Evolutionary conservation across 139 green algal genomes (phyloP).

Genomic region (Chlamydomonas incerta): DNA sequence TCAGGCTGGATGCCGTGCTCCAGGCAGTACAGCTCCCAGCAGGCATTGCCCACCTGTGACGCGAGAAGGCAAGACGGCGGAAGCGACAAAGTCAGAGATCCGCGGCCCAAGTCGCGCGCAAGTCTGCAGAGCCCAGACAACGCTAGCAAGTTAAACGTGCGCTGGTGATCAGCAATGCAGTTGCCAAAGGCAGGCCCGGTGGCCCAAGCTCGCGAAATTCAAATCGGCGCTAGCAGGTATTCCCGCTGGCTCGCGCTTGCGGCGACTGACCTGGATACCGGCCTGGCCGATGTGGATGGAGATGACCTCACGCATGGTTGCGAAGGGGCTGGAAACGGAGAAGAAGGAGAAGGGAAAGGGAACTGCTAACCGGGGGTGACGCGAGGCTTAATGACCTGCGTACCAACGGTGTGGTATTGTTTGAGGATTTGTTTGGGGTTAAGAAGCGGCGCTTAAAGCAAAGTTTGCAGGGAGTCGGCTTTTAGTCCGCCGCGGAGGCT

Average conservation of each 20-base stretch:
- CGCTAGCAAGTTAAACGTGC: no score
- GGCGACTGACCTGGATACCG: conserved; percentile 83
- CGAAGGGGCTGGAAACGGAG: not conserved
- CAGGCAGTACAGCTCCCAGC: conserved; percentile 99
- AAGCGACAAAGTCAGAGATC: not conserved
- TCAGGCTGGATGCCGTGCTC: conserved; percentile 97
- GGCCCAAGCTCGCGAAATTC: no score
- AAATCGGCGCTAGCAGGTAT: no score
- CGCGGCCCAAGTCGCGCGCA: no score
- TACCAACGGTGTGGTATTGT: not conserved
- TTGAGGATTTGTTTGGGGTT: not conserved
- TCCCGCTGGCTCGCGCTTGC: no score
- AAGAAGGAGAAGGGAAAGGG: not conserved
- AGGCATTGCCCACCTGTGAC: conserved; percentile 93
- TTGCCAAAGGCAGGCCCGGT: no score
- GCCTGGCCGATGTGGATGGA: conserved; percentile 97
- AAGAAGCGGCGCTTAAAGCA: no score
- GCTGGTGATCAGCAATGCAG: no score
- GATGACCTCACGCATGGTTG: conserved; percentile 96
- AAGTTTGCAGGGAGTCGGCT: no score
- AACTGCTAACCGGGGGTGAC: not conserved
- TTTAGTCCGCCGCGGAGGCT: no score
- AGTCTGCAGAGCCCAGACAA: not conserved
- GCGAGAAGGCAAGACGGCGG: not conserved
- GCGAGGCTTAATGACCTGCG: conserved; percentile 43